A percentile compares a stretch with the other conserved stretches of the same genome.
Evolutionary conservation across 225 moss, liverwort and hornwort species (phyloP).

Genomic region (Marchantia paleacea): DNA sequence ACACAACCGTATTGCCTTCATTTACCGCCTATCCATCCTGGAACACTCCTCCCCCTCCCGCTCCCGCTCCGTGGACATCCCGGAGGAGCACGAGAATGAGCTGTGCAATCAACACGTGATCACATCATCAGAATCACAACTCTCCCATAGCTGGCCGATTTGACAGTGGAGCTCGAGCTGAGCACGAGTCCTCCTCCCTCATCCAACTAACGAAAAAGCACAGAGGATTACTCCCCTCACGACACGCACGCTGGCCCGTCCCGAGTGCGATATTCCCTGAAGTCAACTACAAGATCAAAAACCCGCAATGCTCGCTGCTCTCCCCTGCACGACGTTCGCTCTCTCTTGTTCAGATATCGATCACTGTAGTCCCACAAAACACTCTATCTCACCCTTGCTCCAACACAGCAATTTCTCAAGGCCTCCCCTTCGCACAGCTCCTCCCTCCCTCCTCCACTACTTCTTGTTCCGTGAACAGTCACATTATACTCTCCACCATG

Average conservation of each 20-base stretch:
- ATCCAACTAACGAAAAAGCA: not conserved
- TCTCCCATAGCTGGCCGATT: not conserved
- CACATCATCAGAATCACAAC: not conserved
- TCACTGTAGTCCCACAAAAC: too few relatives aligned
- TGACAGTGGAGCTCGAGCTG: not conserved
- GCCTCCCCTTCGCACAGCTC: too few relatives aligned
- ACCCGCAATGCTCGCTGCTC: not conserved
- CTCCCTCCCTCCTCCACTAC: too few relatives aligned
- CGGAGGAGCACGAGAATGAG: slow-evolving; percentile 1
- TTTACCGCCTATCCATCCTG: not conserved
- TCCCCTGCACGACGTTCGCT: not conserved
- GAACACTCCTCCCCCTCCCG: not conserved
- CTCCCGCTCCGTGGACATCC: not conserved
- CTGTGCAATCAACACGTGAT: not conserved
- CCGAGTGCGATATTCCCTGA: not conserved
- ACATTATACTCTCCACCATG: too few relatives aligned
- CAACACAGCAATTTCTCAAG: too few relatives aligned
- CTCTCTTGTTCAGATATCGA: too few relatives aligned
- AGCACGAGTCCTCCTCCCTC: not conserved
- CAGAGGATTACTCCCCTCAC: not conserved
- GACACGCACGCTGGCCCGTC: not conserved
- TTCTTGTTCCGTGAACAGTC: too few relatives aligned
- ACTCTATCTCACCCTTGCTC: too few relatives aligned
- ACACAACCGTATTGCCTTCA: not conserved
- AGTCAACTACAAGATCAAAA: slow-evolving; percentile 2